Evolutionary conservation across 2,329 filamentous ascomycete genomes (phyloP), one percentile per base, ranked within the genome.

Genomic region (Rachicladosporium sp.): DNA sequence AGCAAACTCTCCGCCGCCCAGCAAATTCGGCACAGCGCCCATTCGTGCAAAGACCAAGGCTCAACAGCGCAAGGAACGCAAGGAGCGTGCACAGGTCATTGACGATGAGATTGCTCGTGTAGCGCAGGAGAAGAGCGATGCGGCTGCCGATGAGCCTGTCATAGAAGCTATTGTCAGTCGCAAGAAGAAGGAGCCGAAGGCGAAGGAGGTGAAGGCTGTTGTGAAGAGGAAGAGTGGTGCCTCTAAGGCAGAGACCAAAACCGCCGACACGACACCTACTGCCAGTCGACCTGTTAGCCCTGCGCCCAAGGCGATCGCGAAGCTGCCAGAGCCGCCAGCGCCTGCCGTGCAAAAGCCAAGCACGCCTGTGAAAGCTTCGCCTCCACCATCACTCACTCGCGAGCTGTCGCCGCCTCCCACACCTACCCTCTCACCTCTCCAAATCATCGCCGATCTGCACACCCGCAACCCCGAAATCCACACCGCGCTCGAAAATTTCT

Each of bases 131-230:
- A 72, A 75, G 27, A 31, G 32, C 23, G 54, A 55, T 6, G 27
- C 52, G 4, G 41, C 53, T 3, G 53, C 59, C 6, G 71, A 76
- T 45, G 74, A 76, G 46, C 57, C 62, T n/a, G 65, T 68, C 7
- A 67, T 73, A 48, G 84, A 77, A 6, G 84, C 85, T 0, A 81
- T 93, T 31, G 58, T 86, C 36, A 82, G 82, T 29, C 75, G 84
- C 38, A 87, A 87, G 68, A 89, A 86, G 68, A 91, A 89, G 64
- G 76, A 83, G 57, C 87, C 83, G 68, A 89, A 86, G 62, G 46
- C 53, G 41, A 52, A 56, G 51, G 43, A 59, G 32, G 34, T 57
- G 33, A 61, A 50, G 35, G 44, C 44, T 3, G 15, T 19, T 19
- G 12, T 33, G n/a, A 46, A 54, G 50, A 34, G 36, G n/a, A 54